Conservation (phyloP, 306 rosid genomes). For the Senna siamea region DNA sequence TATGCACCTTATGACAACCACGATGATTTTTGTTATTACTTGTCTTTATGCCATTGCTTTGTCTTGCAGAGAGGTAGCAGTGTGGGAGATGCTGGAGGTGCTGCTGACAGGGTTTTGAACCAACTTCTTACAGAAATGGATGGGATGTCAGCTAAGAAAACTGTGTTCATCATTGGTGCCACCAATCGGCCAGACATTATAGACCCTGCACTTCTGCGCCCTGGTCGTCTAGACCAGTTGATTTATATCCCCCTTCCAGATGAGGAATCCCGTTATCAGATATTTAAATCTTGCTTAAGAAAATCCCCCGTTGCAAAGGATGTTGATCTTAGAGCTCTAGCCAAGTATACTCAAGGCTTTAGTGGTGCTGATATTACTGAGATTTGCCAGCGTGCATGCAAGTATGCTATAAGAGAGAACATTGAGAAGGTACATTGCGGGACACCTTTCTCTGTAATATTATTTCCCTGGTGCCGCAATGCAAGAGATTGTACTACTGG, state of each 20-base stretch:
- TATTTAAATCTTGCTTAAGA: constrained; percentile 69
- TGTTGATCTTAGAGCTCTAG: constrained; percentile 69
- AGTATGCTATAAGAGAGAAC: constrained; percentile 78
- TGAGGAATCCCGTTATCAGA: constrained; percentile 66
- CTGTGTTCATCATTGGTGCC: constrained; percentile 76
- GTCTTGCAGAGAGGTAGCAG: constrained; percentile 69
- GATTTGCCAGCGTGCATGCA: constrained; percentile 76
- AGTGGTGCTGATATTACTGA: constrained; percentile 81
- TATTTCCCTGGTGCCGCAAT: neutral
- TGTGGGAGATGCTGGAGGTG: constrained; percentile 87
- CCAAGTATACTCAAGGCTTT: constrained; percentile 76
- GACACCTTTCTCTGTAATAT: neutral
- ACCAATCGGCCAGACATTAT: constrained; percentile 77
- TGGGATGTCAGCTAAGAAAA: constrained; percentile 77
- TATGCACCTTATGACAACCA: neutral
- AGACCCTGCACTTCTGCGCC: constrained; percentile 81
- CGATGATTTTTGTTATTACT: neutral
- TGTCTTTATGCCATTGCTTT: neutral
- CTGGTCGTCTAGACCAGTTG: constrained; percentile 79
- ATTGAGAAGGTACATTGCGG: constrained; percentile 61
- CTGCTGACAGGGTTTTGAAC: constrained; percentile 78
- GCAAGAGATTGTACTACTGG: neutral
- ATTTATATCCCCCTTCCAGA: constrained; percentile 80
- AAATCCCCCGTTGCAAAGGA: constrained; percentile 71
- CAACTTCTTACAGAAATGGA: constrained; percentile 82